phyloP scores from a whole-genome alignment of 768 basidiomycete genomes.

The Tylopilus vinaceipallidus region DNA sequence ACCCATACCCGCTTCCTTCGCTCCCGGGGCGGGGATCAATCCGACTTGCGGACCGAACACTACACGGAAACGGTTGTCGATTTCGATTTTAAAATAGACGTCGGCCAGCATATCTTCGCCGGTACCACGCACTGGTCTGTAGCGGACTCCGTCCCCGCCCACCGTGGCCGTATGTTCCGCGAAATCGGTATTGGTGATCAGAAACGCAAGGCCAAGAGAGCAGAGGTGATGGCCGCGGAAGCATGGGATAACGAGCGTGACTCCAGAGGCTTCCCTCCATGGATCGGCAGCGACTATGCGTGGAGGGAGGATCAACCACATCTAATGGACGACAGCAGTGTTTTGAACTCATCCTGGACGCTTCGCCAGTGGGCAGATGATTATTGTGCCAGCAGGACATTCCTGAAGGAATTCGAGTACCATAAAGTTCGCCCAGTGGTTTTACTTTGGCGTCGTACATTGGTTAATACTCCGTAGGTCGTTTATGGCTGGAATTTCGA shows the following conservation, averaged over 20 bases:
- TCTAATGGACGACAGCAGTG: conserved; percentile 20
- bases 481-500: conserved; percentile 60
- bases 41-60: conserved; percentile 40
- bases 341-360: conserved; percentile 55
- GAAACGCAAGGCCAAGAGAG: conserved; percentile 40
- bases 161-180: conserved; percentile 59
- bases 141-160: conserved; percentile 60
- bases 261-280: conserved; percentile 52
- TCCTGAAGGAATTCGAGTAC: conserved; percentile 78
- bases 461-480: conserved; percentile 38
- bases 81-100: conserved; percentile 67
- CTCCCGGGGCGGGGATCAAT: conserved; percentile 34
- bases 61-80: conserved; percentile 61
- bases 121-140: conserved; percentile 56
- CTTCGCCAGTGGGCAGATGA: conserved; percentile 81
- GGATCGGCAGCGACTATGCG: conserved; percentile 37
- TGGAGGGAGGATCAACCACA: conserved; percentile 32
- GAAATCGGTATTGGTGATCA: conserved; percentile 46
- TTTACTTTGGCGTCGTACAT: not conserved
- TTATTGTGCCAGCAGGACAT: conserved; percentile 68
- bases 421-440: conserved; percentile 46
- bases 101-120: conserved; percentile 41
- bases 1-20: conserved; percentile 46
- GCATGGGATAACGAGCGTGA: conserved; percentile 45
- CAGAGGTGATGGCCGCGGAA: conserved; percentile 43